phyloP scores from a whole-genome alignment of 139 green algal genomes.

The Protoeuglena noctilucae region DNA sequence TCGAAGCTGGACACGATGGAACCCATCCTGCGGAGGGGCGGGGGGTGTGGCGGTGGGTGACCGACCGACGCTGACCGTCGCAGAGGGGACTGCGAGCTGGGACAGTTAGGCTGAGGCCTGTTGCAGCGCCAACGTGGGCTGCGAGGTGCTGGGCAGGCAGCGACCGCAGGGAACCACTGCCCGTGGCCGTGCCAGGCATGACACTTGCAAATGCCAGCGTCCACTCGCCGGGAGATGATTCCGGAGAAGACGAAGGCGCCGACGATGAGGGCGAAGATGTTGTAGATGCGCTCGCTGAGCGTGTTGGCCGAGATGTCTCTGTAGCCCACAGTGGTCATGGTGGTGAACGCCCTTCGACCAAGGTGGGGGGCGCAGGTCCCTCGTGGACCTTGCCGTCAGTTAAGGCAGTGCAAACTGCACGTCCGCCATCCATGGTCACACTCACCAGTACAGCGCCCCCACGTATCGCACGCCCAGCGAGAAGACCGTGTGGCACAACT shows the following conservation, averaged over 20 bases:
- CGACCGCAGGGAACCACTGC: too few relatives aligned
- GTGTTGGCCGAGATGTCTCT: constrained; percentile 14
- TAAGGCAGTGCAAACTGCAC: neutral
- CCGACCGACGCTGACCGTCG: too few relatives aligned
- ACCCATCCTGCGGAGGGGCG: constrained; percentile 7
- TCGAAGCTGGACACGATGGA: neutral
- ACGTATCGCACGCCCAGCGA: neutral
- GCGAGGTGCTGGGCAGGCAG: too few relatives aligned
- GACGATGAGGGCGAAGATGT: constrained; percentile 9
- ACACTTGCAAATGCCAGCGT: neutral
- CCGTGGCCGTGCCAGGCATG: too few relatives aligned
- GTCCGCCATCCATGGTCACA: neutral
- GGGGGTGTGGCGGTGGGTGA: too few relatives aligned
- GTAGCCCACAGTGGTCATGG: constrained; percentile 17
- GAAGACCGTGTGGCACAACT: neutral
- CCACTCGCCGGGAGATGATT: neutral
- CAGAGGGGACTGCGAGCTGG: too few relatives aligned
- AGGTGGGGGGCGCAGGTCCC: constrained; percentile 5
- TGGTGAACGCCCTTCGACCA: constrained; percentile 8
- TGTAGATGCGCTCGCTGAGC: constrained; percentile 7
- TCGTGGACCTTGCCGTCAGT: neutral
- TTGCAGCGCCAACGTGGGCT: too few relatives aligned
- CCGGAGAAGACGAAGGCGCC: constrained; percentile 14
- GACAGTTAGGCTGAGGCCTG: too few relatives aligned
- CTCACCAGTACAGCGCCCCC: neutral